Evolutionary conservation across 768 basidiomycete genomes (phyloP).

Genomic region (Hydnomerulius pinastri): DNA sequence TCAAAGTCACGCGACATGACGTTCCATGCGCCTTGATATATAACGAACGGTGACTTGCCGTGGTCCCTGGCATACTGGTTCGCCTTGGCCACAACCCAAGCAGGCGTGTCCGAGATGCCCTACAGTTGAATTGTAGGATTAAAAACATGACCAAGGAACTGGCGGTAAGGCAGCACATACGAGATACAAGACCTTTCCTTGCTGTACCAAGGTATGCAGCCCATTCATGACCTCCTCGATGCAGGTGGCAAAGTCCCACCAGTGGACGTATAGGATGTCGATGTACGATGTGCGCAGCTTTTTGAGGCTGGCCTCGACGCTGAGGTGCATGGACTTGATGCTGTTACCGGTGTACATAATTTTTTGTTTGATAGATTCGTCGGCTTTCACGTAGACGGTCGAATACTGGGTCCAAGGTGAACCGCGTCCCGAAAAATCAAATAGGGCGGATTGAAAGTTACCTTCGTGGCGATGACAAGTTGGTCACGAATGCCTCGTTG

Average conservation of each 20-base stretch:
- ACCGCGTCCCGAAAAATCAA: neutral
- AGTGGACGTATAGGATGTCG: too few species aligned
- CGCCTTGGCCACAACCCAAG: conserved; percentile 38
- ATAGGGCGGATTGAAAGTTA: neutral
- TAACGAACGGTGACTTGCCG: conserved; percentile 41
- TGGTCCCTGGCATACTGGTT: conserved; percentile 41
- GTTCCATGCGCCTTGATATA: conserved; percentile 43
- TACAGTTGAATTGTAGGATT: conserved; percentile 7
- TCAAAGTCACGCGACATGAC: conserved; percentile 38
- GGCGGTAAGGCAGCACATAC: conserved; percentile 3
- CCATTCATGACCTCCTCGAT: conserved; percentile 47
- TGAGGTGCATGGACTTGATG: conserved; percentile 36
- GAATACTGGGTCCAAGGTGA: conserved; percentile 13
- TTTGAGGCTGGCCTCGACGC: conserved; percentile 34
- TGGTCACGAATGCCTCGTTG: conserved; percentile 39
- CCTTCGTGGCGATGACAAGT: conserved; percentile 43
- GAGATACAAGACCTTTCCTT: conserved; percentile 44
- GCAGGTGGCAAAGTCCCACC: conserved; percentile 45
- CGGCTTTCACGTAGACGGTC: conserved; percentile 12
- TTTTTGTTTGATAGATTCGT: conserved; percentile 17
- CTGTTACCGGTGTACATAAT: conserved; percentile 39
- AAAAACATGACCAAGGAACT: neutral
- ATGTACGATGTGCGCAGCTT: conserved; percentile 58
- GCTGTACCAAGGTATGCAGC: conserved; percentile 40
- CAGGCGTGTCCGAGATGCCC: conserved; percentile 34